Conservation (phyloP, 2,329 filamentous ascomycete genomes). For the Trichoderma endophyticum region DNA sequence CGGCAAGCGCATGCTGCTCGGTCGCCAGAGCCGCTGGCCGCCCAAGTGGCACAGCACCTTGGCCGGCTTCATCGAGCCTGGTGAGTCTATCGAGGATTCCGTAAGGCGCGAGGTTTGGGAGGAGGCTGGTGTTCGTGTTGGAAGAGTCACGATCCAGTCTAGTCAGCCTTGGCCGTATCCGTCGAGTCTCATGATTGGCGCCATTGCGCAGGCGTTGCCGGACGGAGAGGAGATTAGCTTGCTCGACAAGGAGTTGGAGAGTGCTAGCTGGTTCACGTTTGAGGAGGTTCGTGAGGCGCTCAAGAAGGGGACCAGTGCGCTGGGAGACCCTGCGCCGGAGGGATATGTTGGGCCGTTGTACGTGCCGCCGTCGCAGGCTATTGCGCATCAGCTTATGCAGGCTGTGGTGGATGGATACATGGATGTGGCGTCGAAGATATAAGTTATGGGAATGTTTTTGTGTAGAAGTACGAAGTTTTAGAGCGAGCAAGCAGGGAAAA, state of each 20-base stretch:
- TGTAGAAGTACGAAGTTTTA: not conserved
- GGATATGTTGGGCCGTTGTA: constrained; percentile 74
- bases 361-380: constrained; percentile 81
- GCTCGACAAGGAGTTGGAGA: constrained; percentile 87
- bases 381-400: constrained; percentile 83
- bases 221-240: constrained; percentile 76
- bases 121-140: constrained; percentile 73
- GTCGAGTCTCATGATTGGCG: constrained; percentile 80
- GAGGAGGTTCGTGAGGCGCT: constrained; percentile 79
- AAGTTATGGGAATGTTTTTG: not conserved
- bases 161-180: constrained; percentile 89
- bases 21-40: constrained; percentile 81
- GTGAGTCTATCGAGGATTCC: constrained; percentile 80
- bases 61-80: constrained; percentile 81
- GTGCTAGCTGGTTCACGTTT: constrained; percentile 82
- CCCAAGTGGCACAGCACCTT: constrained; percentile 84
- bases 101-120: constrained; percentile 84
- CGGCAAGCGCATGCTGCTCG: constrained; percentile 74
- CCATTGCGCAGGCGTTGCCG: constrained; percentile 80
- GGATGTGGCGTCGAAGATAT: constrained; percentile 52
- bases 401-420: constrained; percentile 77
- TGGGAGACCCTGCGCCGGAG: constrained; percentile 62
- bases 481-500: not conserved
- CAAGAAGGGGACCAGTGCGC: constrained; percentile 57
- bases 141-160: constrained; percentile 75